phyloP scores from a whole-genome alignment of 2,329 filamentous ascomycete species.

The Exophiala calicioides region DNA sequence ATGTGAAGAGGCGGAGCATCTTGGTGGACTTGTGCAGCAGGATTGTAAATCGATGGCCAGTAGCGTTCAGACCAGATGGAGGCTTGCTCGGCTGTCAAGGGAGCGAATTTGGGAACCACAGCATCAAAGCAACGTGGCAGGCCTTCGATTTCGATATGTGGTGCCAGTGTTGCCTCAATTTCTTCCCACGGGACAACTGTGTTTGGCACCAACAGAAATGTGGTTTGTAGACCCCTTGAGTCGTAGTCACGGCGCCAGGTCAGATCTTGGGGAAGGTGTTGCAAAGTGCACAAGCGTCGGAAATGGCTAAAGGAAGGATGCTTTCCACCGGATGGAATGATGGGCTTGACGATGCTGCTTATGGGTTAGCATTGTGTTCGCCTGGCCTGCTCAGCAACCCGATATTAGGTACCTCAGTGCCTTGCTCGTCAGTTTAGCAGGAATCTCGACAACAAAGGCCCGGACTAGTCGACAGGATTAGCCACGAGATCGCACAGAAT shows the following conservation, averaged over 20 bases:
- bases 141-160: conserved; percentile 42
- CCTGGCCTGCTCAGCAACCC: no score
- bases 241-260: conserved; percentile 32
- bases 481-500: conserved; percentile 14
- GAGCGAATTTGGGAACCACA: conserved; percentile 44
- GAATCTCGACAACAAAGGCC: conserved; percentile 47
- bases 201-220: conserved; percentile 45
- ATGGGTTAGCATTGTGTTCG: conserved; percentile 2
- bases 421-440: conserved; percentile 46
- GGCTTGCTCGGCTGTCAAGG: conserved; percentile 43
- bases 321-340: conserved; percentile 42
- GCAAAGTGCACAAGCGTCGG: conserved; percentile 28
- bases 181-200: conserved; percentile 37
- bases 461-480: conserved; percentile 36
- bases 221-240: conserved; percentile 34
- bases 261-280: conserved; percentile 30
- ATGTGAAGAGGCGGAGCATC: conserved; percentile 45
- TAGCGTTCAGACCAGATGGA: conserved; percentile 42
- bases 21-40: conserved; percentile 44
- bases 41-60: conserved; percentile 49
- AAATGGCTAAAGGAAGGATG: conserved; percentile 36
- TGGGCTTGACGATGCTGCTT: conserved; percentile 33
- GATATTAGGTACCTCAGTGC: conserved; percentile 43
- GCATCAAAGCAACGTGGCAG: conserved; percentile 33
- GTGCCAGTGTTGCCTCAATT: conserved; percentile 35